These are phyloP conservation scores for Paraglomus brasilianum DNA, from an alignment of 192 early-diverging fungal genomes.

Conservation along the genomic window DNA sequence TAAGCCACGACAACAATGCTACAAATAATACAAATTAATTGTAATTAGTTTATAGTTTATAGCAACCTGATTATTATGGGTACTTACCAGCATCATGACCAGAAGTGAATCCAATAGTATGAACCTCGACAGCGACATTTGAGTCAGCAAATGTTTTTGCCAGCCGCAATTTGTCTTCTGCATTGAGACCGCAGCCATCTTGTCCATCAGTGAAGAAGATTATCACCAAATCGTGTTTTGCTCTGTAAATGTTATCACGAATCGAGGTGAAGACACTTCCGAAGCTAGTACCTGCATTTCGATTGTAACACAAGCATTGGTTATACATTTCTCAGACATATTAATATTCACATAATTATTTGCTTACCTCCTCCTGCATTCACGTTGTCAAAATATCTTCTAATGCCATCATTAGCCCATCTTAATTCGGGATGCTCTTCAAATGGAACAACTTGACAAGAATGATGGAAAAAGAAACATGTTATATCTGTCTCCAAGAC, in stretches of 20 bases:
- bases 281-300: slow-evolving; percentile 37
- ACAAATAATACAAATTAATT: not conserved
- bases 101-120: slow-evolving; percentile 42
- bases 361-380: slow-evolving; percentile 37
- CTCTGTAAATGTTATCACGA: slow-evolving; percentile 1
- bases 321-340: not conserved
- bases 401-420: slow-evolving; percentile 28
- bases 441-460: slow-evolving; percentile 33
- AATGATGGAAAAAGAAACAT: slow-evolving; percentile 32
- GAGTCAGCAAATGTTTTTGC: not conserved
- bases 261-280: slow-evolving; percentile 34
- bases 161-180: not conserved
- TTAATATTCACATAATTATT: not conserved
- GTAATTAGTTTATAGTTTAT: not conserved
- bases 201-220: slow-evolving; percentile 47
- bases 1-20: slow-evolving; percentile 42
- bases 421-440: slow-evolving; percentile 13
- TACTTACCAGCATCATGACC: slow-evolving; percentile 38
- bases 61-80: not conserved
- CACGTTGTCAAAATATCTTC: slow-evolving; percentile 29
- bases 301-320: not conserved
- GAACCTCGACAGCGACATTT: slow-evolving; percentile 29
- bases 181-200: not conserved
- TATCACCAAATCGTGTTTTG: slow-evolving; percentile 33
- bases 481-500: slow-evolving; percentile 31